Base-by-base conservation (phyloP, 768 basidiomycete genomes). In the Boletus eberwhitei region DNA sequence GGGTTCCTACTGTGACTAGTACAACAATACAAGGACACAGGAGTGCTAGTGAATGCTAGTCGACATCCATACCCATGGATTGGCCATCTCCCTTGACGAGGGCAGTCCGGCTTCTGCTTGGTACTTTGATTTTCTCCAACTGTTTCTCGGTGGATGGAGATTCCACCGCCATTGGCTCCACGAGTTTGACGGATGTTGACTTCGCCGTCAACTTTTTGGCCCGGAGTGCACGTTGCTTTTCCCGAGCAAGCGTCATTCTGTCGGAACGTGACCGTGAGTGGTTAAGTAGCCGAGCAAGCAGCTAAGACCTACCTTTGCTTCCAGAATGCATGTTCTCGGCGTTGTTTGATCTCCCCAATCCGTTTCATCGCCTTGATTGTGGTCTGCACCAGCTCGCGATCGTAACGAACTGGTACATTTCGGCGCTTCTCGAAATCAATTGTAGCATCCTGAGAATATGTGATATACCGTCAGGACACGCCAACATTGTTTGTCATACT, bases 401-500 rank as follows among this genome's bases (percentile, higher is more conserved):
- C 86, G 77, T 99, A 99, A 67, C 94, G 87, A 54, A 99, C 88
- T 26, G 97, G 97, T 17, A 97, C 86, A 69, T 99, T 98, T 72
- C 97, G 84, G 60, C 97, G 87, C 75, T 99, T 99, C 80, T 99
- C 97, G 72, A 99, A 99, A 65, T 96, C 94, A 69, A 98, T 93
- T 4, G 96, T 98, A 2, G 94, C 90, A 75, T 99, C 97, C 96
- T 98, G 42, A 41, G 42, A 44, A 45, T n/a, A 45, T 47, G 8
- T 16, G 26, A 54, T 2, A 32, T 35, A 38, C n/a, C 29, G 52
- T 50, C n/a, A 50, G 26, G 29, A 26, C 14, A 55, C 38, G 6
- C 4, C 22, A 14, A 26, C 24, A 5, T 26, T 26, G 36, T 13
- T n/a, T 50, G 14, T 74, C 5, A 29, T 16, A 26, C 89, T 70